Base-by-base conservation (phyloP, 2,329 filamentous ascomycete genomes). In the Myriosclerotinia curreyana region DNA sequence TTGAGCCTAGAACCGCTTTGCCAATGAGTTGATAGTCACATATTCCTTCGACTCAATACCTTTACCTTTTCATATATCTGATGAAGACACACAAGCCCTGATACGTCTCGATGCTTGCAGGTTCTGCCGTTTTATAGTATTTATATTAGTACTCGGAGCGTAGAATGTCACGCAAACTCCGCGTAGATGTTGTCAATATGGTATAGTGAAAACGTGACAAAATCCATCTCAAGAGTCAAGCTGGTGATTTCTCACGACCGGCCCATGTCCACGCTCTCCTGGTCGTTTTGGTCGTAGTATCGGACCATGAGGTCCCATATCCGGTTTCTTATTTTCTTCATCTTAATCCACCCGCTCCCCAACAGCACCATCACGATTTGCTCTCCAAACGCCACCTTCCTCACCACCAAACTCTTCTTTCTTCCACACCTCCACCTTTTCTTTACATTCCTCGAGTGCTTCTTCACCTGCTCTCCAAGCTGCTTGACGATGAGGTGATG, bases 391-490 rank as follows among this genome's bases (percentile, higher is more conserved):
- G 8, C 83, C 81, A 20, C 87, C 90, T 68, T 89, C 88, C 28
- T 86, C 88, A 1, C 84, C 88, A 53, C 83, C 86, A 80, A 97
- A 97, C 75, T 92, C 89, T 79, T 98, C 94, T 69, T 86, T 81
- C 79, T 97, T 97, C 94, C 94, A 97, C 50, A 99, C 88, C 79
- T 99, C 95, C n/a, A 91, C 91, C 69, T 82, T 86, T 63, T 84
- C 85, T 79, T 98, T 99, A 73, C 91, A 92, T 74, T 85, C 80
- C 79, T 98, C 94, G 65, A 98, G 78, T 42, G 92, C 90, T 77
- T 96, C 91, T 79, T 98, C 94, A 0, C 91, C 94, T 0, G 90
- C 94, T 71, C 80, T 79, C 94, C 94, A 99, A 6, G 91, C 93
- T 17, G 89, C 90, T 70, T 89, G 84, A 9, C 95, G 82, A 78